phyloP scores from a whole-genome alignment of 768 basidiomycete genomes.

The Lactarius psammicola region DNA sequence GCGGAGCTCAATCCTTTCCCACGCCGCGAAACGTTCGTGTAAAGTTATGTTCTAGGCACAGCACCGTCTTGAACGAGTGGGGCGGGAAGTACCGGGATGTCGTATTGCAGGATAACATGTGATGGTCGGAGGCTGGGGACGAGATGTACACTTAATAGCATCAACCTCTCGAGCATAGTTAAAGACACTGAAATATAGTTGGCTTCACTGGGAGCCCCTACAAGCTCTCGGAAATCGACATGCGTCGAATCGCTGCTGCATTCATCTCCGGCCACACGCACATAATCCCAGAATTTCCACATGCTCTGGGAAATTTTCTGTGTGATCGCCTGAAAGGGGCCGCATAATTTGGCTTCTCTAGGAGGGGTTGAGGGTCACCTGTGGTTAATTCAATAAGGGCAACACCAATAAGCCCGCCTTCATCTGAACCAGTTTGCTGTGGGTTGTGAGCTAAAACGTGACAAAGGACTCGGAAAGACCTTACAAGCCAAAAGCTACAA shows the following conservation, averaged over 20 bases:
- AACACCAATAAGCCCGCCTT: too few species aligned
- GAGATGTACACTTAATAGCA: neutral
- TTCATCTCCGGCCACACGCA: conserved; percentile 27
- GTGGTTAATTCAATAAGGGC: too few species aligned
- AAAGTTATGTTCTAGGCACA: conserved; percentile 2
- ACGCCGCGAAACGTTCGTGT: neutral
- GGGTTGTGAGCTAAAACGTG: too few species aligned
- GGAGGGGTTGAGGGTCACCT: too few species aligned
- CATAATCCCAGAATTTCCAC: neutral
- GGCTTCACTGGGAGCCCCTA: neutral
- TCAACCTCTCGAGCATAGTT: neutral
- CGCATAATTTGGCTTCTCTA: too few species aligned
- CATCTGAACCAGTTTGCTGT: too few species aligned
- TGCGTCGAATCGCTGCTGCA: conserved; percentile 18
- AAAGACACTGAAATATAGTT: too few species aligned
- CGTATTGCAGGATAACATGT: neutral
- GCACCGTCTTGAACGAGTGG: conserved; percentile 8
- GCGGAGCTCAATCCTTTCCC: conserved; percentile 1
- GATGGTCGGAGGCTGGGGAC: neutral
- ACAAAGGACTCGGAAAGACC: too few species aligned
- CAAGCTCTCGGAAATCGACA: neutral
- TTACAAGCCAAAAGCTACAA: too few species aligned
- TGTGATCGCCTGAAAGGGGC: too few species aligned
- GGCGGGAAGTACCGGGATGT: neutral
- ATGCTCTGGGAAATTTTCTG: neutral